phyloP scores from a whole-genome alignment of 208 protist genomes.

The Leishmania gerbilli region DNA sequence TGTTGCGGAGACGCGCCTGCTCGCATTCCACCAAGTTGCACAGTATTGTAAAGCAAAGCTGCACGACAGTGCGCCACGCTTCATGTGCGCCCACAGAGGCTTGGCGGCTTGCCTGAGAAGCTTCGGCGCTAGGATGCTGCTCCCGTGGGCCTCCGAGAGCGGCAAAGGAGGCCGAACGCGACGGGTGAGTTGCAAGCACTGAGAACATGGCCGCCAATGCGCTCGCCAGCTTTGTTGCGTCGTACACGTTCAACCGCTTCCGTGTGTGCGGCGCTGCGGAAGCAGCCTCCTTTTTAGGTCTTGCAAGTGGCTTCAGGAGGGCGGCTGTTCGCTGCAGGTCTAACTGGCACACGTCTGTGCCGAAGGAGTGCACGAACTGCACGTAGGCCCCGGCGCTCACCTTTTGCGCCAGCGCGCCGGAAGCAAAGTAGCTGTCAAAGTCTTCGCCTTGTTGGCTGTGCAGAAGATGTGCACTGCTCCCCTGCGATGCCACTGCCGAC shows the following conservation, averaged over 20 bases:
- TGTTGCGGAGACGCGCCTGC: neutral
- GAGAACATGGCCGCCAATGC: constrained; percentile 15
- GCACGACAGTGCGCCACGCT: neutral
- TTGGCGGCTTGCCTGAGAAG: neutral
- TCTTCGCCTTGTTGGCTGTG: neutral
- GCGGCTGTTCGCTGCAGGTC: neutral
- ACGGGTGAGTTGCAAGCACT: neutral
- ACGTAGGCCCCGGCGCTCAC: constrained; percentile 22
- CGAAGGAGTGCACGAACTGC: constrained; percentile 20
- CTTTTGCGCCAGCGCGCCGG: neutral
- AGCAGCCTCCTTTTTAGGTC: neutral
- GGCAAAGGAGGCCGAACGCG: neutral
- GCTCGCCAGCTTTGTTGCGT: constrained; percentile 16
- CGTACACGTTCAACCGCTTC: constrained; percentile 22
- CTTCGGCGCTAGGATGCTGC: neutral
- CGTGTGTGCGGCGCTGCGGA: too few species aligned
- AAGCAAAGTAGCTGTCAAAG: constrained; percentile 9
- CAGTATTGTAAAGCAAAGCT: constrained; percentile 7
- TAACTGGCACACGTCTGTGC: neutral
- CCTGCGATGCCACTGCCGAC: neutral
- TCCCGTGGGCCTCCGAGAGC: neutral
- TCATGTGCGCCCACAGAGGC: neutral
- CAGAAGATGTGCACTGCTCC: neutral
- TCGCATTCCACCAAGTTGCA: neutral
- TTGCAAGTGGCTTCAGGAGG: constrained; percentile 9